Conservation (phyloP, 768 basidiomycete species). For the Scleroderma citrinum region DNA sequence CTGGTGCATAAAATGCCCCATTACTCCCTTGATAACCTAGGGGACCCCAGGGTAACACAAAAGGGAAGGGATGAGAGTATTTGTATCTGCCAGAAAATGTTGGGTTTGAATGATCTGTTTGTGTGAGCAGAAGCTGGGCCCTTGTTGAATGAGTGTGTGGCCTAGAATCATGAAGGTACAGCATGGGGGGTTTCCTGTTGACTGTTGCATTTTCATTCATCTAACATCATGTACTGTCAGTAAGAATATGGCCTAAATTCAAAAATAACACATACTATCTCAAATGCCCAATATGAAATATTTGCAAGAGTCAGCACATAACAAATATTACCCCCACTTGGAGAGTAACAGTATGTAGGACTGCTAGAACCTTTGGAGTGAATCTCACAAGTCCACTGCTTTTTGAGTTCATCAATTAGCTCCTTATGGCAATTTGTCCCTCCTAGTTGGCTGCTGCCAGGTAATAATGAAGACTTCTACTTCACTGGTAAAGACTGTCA, state of each 20-base stretch:
- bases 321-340: neutral
- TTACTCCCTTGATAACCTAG: too few relatives aligned
- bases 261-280: neutral
- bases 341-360: neutral
- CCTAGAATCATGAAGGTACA: neutral
- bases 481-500: neutral
- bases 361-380: neutral
- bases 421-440: neutral
- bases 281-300: neutral
- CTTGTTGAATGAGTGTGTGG: neutral
- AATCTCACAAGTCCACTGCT: neutral
- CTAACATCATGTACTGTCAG: neutral
- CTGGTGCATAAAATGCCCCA: too few relatives aligned
- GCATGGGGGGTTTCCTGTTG: neutral
- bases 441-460: neutral
- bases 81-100: too few relatives aligned
- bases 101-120: too few relatives aligned
- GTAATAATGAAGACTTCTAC: neutral
- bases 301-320: neutral
- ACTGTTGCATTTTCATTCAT: neutral
- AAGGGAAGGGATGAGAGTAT: too few relatives aligned
- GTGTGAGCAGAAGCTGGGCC: too few relatives aligned
- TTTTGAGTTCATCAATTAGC: neutral
- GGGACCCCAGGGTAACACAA: too few relatives aligned
- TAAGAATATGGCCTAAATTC: neutral